Conservation (phyloP, 2,329 filamentous ascomycete genomes). For the Talaromyces atroroseus region DNA sequence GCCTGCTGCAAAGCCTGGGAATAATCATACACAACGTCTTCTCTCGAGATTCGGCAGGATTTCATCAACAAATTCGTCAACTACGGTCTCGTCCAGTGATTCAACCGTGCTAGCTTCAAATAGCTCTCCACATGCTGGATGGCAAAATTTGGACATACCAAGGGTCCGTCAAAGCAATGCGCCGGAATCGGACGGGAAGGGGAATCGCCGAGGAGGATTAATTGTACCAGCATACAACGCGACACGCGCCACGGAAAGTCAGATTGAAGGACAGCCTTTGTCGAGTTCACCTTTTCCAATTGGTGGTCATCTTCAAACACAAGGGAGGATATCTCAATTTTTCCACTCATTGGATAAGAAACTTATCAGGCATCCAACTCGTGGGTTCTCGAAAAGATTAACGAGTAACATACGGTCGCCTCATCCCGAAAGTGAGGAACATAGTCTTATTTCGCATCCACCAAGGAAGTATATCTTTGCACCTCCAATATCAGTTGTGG, state of each 20-base stretch:
- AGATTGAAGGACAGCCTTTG: background rate
- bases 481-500: conserved; percentile 20
- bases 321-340: conserved; percentile 6
- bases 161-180: conserved; percentile 16
- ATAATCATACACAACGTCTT: conserved; percentile 13
- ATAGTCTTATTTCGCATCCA: background rate
- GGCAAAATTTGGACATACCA: conserved; percentile 19
- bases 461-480: conserved; percentile 6
- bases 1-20: conserved; percentile 7
- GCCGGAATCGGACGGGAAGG: background rate
- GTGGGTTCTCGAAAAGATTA: conserved; percentile 5
- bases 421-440: background rate
- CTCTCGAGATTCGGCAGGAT: too few relatives aligned
- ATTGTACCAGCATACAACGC: background rate
- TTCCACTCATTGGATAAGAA: conserved; percentile 10
- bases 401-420: conserved; percentile 1
- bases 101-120: conserved; percentile 18
- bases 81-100: conserved; percentile 11
- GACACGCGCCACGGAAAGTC: background rate
- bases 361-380: conserved; percentile 3
- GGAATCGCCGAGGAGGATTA: background rate
- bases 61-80: background rate
- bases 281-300: background rate
- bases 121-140: conserved; percentile 19
- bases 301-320: background rate